Evolutionary conservation across 768 basidiomycete genomes (phyloP), one percentile per base, ranked within the genome.

Genomic region (Filobasidium wieringae): DNA sequence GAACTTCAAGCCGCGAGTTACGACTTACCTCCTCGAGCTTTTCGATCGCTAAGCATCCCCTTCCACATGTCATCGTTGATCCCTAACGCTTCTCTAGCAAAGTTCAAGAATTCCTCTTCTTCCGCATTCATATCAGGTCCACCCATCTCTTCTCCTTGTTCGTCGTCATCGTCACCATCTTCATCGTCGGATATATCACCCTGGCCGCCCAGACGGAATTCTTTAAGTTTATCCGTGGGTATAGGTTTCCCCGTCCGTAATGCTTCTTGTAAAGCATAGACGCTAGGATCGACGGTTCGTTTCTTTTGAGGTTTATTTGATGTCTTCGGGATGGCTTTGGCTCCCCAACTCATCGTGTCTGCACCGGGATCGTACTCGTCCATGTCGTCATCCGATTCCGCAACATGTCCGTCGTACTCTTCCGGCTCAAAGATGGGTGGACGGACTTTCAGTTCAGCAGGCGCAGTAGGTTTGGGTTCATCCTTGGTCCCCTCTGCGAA

Each of bases 31-130:
- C 91, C 92, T 61, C 88, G 78, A 27, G 78, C 78, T 68, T 80
- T 78, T 30, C 95, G 79, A 61, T 92, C 88, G 55, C 78, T 77
- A 29, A 97, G 64, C 49, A 99, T 97, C n/a, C 82, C 80, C 15
- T 79, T 74, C 88, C 92, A 97, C 71, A 89, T 85, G n/a, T 82
- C 82, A 63, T 91, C 85, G 40, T 79, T 81, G 61, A 99, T 86
- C 0, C 95, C 95, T 33, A 97, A 76, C 4, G 87, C 82, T 66
- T 96, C 88, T 45, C 89, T 82, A 12, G 95, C 87, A 73, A 99
- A 99, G 74, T 89, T 86, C 30, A 99, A 75, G 64, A 97, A 99
- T 64, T 95, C 93, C 65, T 87, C 89, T 74, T 88, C 82, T 74
- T 99, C 95, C 65, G 88, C 85, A 0, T 78, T 81, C 89, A 97